Percentiles rank a stretch among this genome's conserved stretches.
Evolutionary conservation across 2,329 filamentous ascomycete genomes (phyloP).

Genomic region (Cladophialophora bantiana): DNA sequence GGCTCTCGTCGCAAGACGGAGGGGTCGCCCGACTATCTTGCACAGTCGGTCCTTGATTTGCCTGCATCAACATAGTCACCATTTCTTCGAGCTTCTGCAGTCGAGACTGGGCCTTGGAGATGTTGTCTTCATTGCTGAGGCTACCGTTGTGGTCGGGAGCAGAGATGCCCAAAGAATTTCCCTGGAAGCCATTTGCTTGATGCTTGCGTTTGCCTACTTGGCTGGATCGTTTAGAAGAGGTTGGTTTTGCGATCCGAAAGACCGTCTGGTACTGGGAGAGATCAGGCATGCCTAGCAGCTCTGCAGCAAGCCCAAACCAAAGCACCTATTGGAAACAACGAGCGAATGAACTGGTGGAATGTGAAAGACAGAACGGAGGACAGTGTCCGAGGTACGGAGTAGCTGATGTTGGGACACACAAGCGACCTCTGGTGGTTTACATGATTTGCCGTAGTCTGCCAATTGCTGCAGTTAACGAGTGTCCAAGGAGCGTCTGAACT

Average conservation of each 20-base stretch:
- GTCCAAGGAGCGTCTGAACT: no score
- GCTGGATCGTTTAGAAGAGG: not conserved
- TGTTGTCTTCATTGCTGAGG: conserved; percentile 6
- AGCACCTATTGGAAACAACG: not conserved
- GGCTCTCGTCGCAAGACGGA: not conserved
- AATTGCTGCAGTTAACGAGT: no score
- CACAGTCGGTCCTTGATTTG: not conserved
- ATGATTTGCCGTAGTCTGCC: no score
- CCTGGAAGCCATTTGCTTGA: not conserved
- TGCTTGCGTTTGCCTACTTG: conserved; percentile 12
- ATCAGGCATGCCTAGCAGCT: conserved; percentile 8
- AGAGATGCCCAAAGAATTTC: not conserved
- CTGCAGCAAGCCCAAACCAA: not conserved
- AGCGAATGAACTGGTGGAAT: not conserved
- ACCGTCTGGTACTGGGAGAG: conserved; percentile 21
- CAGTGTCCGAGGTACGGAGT: no score
- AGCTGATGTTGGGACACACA: no score
- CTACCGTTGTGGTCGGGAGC: not conserved
- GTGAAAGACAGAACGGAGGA: not conserved
- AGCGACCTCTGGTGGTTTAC: no score
- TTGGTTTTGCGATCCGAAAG: conserved; percentile 19
- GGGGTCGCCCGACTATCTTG: conserved; percentile 1
- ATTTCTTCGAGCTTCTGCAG: conserved; percentile 24
- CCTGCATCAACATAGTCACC: conserved; percentile 21
- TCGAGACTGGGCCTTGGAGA: conserved; percentile 22